These are phyloP conservation scores for Mikania micrantha DNA, from an alignment of 129 eudicot species.

Conservation along the genomic window DNA sequence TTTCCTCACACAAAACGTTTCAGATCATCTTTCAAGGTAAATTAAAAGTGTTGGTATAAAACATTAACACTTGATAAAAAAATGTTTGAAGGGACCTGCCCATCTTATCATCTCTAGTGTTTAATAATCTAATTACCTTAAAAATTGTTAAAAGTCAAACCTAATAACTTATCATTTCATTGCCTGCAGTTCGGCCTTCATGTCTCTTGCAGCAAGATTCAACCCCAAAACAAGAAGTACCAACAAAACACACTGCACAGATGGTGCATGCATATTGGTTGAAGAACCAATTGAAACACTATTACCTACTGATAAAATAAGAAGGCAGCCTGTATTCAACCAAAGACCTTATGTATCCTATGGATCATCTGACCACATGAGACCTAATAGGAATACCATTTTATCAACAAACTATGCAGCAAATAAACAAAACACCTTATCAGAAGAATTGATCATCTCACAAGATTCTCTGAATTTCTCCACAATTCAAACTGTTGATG, in stretches of 20 bases:
- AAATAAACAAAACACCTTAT: conserved; percentile 15
- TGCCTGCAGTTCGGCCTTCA: conserved; percentile 82
- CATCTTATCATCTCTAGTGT: not conserved
- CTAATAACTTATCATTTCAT: conserved; percentile 1
- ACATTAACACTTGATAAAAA: too few relatives aligned
- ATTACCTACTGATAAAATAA: conserved; percentile 26
- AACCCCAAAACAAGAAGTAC: conserved; percentile 31
- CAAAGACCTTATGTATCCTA: conserved; percentile 25
- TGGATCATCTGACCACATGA: conserved; percentile 17
- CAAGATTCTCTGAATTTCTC: conserved; percentile 43
- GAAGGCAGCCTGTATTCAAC: conserved; percentile 27
- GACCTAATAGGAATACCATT: conserved; percentile 2
- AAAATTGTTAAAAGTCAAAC: not conserved
- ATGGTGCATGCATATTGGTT: conserved; percentile 13
- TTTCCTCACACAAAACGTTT: conserved; percentile 82
- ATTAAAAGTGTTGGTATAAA: conserved; percentile 7
- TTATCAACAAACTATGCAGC: conserved; percentile 12
- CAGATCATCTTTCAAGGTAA: conserved; percentile 93
- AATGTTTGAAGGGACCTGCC: not conserved
- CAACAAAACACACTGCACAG: conserved; percentile 14
- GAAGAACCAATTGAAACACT: conserved; percentile 48
- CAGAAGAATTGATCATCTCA: conserved; percentile 41
- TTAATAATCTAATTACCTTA: not conserved
- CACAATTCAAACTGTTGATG: conserved; percentile 37
- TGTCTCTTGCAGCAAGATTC: conserved; percentile 77